These are phyloP conservation scores for Pisolithus tinctorius DNA, from an alignment of 768 basidiomycete species.

Conservation along the genomic window DNA sequence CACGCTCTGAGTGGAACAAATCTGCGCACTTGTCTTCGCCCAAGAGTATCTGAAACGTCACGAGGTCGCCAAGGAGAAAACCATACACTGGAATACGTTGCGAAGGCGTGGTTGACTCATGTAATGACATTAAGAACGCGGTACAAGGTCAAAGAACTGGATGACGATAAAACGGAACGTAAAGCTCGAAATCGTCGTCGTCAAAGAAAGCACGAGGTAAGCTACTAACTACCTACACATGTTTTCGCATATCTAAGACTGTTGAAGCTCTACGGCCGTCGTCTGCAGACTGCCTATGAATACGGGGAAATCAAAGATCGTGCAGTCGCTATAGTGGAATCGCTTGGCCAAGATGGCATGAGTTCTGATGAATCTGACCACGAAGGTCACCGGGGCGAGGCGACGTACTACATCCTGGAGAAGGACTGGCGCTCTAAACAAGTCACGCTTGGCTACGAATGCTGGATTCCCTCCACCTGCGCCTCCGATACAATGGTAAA, in stretches of 20 bases:
- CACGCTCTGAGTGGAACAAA: not conserved
- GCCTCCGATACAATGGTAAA: no score
- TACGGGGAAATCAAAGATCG: not conserved
- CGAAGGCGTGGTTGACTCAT: no score
- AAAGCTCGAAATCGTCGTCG: not conserved
- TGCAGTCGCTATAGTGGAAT: not conserved
- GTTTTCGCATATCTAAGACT: not conserved
- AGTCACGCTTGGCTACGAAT: no score
- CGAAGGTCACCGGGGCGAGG: not conserved
- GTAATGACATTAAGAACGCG: no score
- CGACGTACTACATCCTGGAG: no score
- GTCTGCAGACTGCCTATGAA: not conserved
- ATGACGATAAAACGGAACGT: no score
- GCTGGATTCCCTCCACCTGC: no score
- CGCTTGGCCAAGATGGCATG: constrained; percentile 1
- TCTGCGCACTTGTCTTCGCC: not conserved
- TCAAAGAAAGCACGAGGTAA: not conserved
- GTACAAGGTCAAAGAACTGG: no score
- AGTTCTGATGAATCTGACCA: constrained; percentile 2
- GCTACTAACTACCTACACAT: not conserved
- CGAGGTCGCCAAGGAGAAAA: not conserved
- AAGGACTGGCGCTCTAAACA: no score
- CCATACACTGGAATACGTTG: no score
- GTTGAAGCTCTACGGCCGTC: not conserved
- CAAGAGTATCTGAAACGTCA: not conserved